Evolutionary conservation across 2,329 filamentous ascomycete species (phyloP), one percentile per base, ranked within the genome.

Genomic region (Sphaerulina populicola): DNA sequence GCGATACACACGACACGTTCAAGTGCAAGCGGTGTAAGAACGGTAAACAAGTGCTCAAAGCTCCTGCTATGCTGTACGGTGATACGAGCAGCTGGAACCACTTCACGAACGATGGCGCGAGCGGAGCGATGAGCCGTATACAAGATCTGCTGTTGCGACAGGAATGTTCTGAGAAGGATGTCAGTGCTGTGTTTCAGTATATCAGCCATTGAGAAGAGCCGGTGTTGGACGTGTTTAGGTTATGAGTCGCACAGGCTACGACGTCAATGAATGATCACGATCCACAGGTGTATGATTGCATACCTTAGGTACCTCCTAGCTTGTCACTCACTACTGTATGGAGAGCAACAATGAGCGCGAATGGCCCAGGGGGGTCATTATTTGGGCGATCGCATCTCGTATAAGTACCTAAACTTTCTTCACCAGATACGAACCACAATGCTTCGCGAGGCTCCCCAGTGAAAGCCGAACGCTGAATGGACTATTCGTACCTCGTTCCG

Each of bases 71-170:
- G 84, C 73, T 98, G 54, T 98, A 98, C 65, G 93, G 93, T 47
- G 93, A 98, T 65, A 97, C 93, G 18, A 97, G 89, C 70, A 91
- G 88, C n/a, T 98, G 93, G 93, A 98, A 98, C 64, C 93, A 98
- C 69, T 94, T 96, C 71, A 80, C 85, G 39, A 96, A 95, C 62
- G 80, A 83, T 56, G 80, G 80, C 3, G 78, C 78, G 57, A 71
- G 73, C 5, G 80, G 81, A 0, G 52, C 65, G 9, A 70, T 98
- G 64, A 79, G 81, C 57, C 78, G 79, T 53, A 98, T 98, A 53
- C 91, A 98, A 69, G 93, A 98, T 72, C 70, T 96, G 66, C 66
- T 98, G 64, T 73, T 98, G 44, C 79, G 91, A 58, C 93, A 97
- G 69, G 93, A 98, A 71, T 80, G 78, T 52, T 78, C 76, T 3